These are phyloP conservation scores for Coniferiporia weirii DNA, from an alignment of 1,284 basidiomycete genomes.

Conservation along the genomic window DNA sequence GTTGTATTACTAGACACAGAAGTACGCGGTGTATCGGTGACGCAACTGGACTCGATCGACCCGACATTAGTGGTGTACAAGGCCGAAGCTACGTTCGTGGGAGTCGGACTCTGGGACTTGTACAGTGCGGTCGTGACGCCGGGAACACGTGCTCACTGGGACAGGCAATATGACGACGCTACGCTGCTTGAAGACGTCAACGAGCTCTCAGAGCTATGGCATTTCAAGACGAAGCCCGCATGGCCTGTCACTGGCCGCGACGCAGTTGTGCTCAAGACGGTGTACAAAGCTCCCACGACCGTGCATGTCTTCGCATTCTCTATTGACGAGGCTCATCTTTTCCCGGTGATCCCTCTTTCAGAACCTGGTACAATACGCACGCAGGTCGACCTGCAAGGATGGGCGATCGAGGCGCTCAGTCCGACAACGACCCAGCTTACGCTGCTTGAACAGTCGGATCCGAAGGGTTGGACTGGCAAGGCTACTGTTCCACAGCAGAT, in stretches of 20 bases:
- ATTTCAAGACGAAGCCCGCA: slow-evolving; percentile 80
- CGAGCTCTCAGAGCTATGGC: slow-evolving; percentile 90
- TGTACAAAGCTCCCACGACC: slow-evolving; percentile 94
- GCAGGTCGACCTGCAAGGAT: slow-evolving; percentile 93
- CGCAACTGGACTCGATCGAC: slow-evolving; percentile 96
- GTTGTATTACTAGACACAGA: slow-evolving; percentile 58
- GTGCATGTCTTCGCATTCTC: slow-evolving; percentile 97
- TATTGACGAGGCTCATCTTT: slow-evolving; percentile 82
- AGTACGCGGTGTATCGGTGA: slow-evolving; percentile 84
- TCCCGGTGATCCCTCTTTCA: slow-evolving; percentile 70
- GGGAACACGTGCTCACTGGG: slow-evolving; percentile 82
- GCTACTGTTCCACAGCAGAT: slow-evolving; percentile 89
- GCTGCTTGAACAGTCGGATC: slow-evolving; percentile 94
- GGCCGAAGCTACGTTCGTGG: slow-evolving; percentile 97
- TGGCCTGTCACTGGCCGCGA: slow-evolving; percentile 93
- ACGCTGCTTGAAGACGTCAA: slow-evolving; percentile 85
- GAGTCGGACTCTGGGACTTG: slow-evolving; percentile 95
- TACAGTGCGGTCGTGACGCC: slow-evolving; percentile 83
- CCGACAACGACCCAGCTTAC: slow-evolving; percentile 95
- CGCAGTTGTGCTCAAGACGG: slow-evolving; percentile 86
- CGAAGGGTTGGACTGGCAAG: slow-evolving; percentile 97
- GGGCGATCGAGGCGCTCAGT: slow-evolving; percentile 94
- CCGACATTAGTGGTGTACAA: slow-evolving; percentile 95
- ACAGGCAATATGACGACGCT: slow-evolving; percentile 85
- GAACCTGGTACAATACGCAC: slow-evolving; percentile 83